A percentile compares a stretch with the other conserved stretches of the same genome.
Conservation (phyloP, 2,329 filamentous ascomycete species). For the Beauveria caledonica region DNA sequence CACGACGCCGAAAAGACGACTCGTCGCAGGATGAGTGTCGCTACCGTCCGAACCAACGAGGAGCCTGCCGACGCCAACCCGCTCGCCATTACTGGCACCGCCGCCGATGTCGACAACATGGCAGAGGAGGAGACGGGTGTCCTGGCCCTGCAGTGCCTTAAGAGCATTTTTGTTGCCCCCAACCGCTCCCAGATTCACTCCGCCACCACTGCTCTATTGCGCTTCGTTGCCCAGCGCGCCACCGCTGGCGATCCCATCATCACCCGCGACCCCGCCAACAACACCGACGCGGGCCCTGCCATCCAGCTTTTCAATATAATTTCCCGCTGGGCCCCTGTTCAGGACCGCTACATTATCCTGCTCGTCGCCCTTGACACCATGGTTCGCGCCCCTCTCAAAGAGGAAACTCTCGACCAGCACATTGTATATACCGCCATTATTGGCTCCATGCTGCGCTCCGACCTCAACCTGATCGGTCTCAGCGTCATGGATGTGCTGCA, state of each 20-base stretch:
- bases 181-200: constrained; percentile 74
- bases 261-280: constrained; percentile 32
- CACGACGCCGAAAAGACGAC: constrained; percentile 54
- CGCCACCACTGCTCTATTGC: constrained; percentile 65
- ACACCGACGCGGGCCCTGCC: constrained; percentile 61
- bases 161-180: constrained; percentile 75
- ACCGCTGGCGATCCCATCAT: constrained; percentile 46
- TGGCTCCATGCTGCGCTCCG: constrained; percentile 72
- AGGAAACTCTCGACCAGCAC: constrained; percentile 65
- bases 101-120: constrained; percentile 73
- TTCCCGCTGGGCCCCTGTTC: constrained; percentile 83
- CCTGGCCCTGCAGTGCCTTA: constrained; percentile 76
- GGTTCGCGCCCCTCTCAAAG: constrained; percentile 56
- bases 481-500: constrained; percentile 93
- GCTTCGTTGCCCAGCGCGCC: constrained; percentile 60
- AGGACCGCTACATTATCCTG: constrained; percentile 87
- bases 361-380: constrained; percentile 73
- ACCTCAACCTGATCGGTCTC: constrained; percentile 88
- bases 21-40: constrained; percentile 67
- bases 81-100: constrained; percentile 60
- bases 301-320: constrained; percentile 73
- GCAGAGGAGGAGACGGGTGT: constrained; percentile 84
- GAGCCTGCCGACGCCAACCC: constrained; percentile 55
- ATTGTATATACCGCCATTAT: constrained; percentile 70
- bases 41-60: constrained; percentile 66